Base-by-base conservation (phyloP, 345 rosid genomes). In the Dovyalis caffra region DNA sequence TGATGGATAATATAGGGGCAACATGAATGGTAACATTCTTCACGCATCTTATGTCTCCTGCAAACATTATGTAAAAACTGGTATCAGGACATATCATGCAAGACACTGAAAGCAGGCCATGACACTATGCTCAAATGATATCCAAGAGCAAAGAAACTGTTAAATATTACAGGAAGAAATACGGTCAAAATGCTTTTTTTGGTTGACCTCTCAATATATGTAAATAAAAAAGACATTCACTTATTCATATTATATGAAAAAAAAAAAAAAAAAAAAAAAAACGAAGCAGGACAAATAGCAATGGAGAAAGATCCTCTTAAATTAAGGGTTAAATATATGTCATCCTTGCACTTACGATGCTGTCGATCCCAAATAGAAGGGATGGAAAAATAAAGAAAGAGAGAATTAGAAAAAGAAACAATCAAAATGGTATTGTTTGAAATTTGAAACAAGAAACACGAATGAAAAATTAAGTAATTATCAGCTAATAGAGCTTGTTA, bases 11-110 rank as follows among this genome's bases (percentile, higher is more conserved):
- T 77, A 96, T 88, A 21, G 98, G 80, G 45, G 97, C 83, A 51
- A 70, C 76, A 78, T 96, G 99, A 38, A 96, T 88, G 0, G 97
- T 92, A 53, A 93, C 97, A 83, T 90, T 96, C 91, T 93, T 96
- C 85, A 87, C 90, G 23, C 98, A 90, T 82, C 87, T 90, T 76
- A 92, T 87, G 69, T 94, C 90, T 15, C 90, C 99, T 95, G 86
- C 78, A 57, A 9, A 58, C 45, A 68, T 51, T 35, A 34, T 8
- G 71, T 57, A 51, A 53, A 31, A 47, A 66, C 33, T 68, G 60
- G 21, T 20, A 23, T 45, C 32, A n/a, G 15, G 20, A 43, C 62
- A 43, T 34, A 68, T 60, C 21, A 40, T 49, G 34, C 6, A 9
- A 62, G 60, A 62, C 32, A 12, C 18, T 47, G 14, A 25, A 38